Conservation (phyloP, 176 grass and related monocot species). For the Urochloa ruziziensis region DNA sequence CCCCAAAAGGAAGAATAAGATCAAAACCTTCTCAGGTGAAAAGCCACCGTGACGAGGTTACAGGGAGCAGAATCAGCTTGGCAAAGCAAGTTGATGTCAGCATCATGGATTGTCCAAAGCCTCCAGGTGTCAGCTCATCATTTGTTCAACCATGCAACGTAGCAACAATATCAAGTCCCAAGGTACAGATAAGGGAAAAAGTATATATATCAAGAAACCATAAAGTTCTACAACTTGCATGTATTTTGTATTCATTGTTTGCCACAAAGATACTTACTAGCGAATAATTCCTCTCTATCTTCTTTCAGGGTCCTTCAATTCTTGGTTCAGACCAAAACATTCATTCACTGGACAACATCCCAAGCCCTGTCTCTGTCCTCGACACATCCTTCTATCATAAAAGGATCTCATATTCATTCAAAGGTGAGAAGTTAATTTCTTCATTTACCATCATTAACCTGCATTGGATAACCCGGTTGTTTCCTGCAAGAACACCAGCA, state of each 20-base stretch:
- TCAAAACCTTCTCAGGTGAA: conserved; percentile 50
- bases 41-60: conserved; percentile 36
- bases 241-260: neutral
- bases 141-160: conserved; percentile 37
- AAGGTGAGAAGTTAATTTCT: conserved; percentile 60
- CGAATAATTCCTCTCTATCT: neutral
- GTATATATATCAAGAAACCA: neutral
- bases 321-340: conserved; percentile 34
- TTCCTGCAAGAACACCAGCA: conserved; percentile 25
- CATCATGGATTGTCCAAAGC: conserved; percentile 32
- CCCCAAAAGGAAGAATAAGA: conserved; percentile 65
- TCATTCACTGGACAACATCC: conserved; percentile 45
- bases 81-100: conserved; percentile 39
- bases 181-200: conserved; percentile 44
- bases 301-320: conserved; percentile 40
- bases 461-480: conserved; percentile 11
- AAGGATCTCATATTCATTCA: conserved; percentile 65
- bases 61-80: conserved; percentile 34
- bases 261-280: neutral
- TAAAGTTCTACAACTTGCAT: neutral
- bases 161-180: conserved; percentile 24
- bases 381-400: conserved; percentile 75
- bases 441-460: conserved; percentile 17
- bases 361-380: conserved; percentile 81
- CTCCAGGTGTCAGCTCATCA: conserved; percentile 23